Evolutionary conservation across 73 alveolate genomes (phyloP), one percentile per base, ranked within the genome.

Genomic region (Paraurostyla sp.): DNA sequence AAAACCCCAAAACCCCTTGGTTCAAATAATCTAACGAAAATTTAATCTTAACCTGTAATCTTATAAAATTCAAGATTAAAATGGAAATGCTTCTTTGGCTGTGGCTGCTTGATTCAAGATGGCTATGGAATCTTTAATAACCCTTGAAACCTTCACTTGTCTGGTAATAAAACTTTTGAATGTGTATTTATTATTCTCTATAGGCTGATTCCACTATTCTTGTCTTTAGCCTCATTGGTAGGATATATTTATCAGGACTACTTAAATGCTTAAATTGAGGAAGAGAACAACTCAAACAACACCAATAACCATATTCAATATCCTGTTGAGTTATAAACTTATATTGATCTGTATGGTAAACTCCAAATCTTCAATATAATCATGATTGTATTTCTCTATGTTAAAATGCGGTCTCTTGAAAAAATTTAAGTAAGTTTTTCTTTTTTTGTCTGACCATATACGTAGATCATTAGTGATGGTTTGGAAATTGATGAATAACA

Each of bases 41-140:
- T n/a, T n/a, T n/a, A n/a, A n/a, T n/a, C n/a, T n/a, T n/a, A n/a
- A n/a, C n/a, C n/a, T n/a, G n/a, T n/a, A n/a, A n/a, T n/a, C n/a
- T n/a, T 45, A 45, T 45, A 45, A 45, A 45, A 18, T 45, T 13
- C 18, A 13, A 18, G 18, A 13, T 13, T 52, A 52, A 52, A 52
- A 52, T 52, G 69, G 69, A 52, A 52, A 52, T 52, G 69, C 69
- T 52, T 13, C 33, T 52, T 4, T 52, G 69, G 69, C 69, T 52
- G 69, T 52, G 69, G 69, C 69, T 52, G 11, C 69, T 52, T 52
- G 69, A 52, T 52, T 52, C 69, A 13, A 9, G 69, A 4, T 52
- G 69, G 69, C 69, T 52, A 18, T 52, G 69, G 69, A 52, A 52
- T 52, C 4, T 52, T 4, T 35, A 25, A 6, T 52, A 52, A 6